Evolutionary conservation across 1,284 basidiomycete genomes (phyloP), one percentile per base, ranked within the genome.

Genomic region (Melampsora americana): DNA sequence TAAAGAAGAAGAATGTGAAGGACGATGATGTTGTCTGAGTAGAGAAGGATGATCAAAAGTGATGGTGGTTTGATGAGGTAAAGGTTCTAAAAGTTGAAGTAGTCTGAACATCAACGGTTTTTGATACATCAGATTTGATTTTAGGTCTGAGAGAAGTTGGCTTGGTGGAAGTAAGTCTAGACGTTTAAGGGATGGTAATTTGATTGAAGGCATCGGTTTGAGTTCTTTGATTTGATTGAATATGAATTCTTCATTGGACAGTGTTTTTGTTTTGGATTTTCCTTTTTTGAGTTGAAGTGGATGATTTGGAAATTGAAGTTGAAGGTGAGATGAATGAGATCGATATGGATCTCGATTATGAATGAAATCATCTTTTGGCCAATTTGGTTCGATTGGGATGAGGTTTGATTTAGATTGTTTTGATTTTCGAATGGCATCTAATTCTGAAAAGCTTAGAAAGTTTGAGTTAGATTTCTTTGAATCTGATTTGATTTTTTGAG

Each of bases 1-100:
- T 53, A 89, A 42, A 30, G 23, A 48, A 1, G 62, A n/a, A 3
- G 61, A 18, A n/a, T 50, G 28, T 1, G 44, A 4, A 2, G 61
- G 65, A 1, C 69, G 56, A 62, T 70, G 69, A 44, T 70, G 69
- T 61, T 62, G 56, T 35, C 69, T 32, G 9, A 30, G 32, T 28
- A 70, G 48, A 1, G 42, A 44, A 44, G 69, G 69, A 46, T 61
- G 69, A 60, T 70, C 69, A 44, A 39, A 30, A 18, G 32, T 42
- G 39, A 62, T 11, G 12, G 39, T 7, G 7, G 59, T 44, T 60
- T 20, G 35, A 39, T 23, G 20, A 32, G 39, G 69, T 28, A 53
- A 42, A 39, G 56, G 53, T 28, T 56, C 26, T n/a, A 70, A 28
- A 18, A 46, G 39, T 18, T 48, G 30, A 0, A 70, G 7, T 9